Evolutionary conservation across 306 rosid species (phyloP).

Genomic region (Quillaja saponaria): DNA sequence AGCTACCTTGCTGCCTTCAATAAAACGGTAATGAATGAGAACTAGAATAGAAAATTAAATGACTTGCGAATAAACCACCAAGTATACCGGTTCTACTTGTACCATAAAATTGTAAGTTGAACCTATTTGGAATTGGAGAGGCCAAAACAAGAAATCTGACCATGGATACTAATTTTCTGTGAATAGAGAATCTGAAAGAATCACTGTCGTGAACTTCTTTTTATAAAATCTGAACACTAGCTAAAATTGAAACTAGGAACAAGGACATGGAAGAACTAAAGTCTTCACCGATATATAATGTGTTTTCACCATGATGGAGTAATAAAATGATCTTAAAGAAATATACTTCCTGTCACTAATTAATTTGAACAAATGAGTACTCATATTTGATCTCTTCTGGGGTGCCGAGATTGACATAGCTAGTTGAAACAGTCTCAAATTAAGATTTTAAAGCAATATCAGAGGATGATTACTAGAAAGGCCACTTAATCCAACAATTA

Average conservation of each 20-base stretch:
- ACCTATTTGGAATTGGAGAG: too few relatives aligned
- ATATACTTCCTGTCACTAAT: conserved; percentile 16
- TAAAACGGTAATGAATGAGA: too few relatives aligned
- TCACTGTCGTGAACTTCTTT: conserved; percentile 4
- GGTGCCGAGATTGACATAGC: too few relatives aligned
- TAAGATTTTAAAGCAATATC: too few relatives aligned
- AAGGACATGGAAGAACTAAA: conserved; percentile 4
- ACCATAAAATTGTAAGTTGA: too few relatives aligned
- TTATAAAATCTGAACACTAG: conserved; percentile 10
- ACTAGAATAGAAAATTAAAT: too few relatives aligned
- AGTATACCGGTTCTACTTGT: too few relatives aligned
- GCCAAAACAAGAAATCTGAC: background rate
- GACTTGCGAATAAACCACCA: too few relatives aligned
- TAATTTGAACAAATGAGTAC: conserved; percentile 8
- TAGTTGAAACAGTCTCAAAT: background rate
- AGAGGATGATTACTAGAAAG: too few relatives aligned
- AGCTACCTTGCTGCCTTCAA: too few relatives aligned
- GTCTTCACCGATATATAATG: background rate
- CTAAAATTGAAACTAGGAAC: conserved; percentile 15
- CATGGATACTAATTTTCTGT: conserved; percentile 5
- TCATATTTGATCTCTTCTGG: conserved; percentile 16
- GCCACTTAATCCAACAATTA: too few relatives aligned
- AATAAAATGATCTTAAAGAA: conserved; percentile 16
- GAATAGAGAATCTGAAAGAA: background rate
- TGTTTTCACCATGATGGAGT: background rate